Base-by-base conservation (phyloP, 257 asterid genomes). In the Solanum tacnaense region DNA sequence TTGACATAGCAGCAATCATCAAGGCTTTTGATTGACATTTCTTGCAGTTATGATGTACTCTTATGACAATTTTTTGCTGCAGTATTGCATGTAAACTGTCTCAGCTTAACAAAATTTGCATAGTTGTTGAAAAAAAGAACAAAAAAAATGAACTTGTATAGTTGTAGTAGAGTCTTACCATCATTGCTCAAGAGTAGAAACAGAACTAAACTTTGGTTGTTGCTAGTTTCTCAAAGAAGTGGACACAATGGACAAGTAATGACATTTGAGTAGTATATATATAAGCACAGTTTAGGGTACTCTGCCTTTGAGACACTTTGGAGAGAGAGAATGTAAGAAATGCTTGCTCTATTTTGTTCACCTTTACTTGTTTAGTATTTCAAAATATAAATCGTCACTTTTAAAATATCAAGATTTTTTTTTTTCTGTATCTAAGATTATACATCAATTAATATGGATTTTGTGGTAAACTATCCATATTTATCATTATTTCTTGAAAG, bases 21-120 rank as follows among this genome's bases (percentile, higher is more conserved):
- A 92, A 87, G 73, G 91, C 91, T 89, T 88, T 92, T 88, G 92
- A 84, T 90, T 87, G 89, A 89, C 95, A 91, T 86, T 89, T 92
- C 6, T 89, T 83, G 93, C 93, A 90, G n/a, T 87, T 86, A 44
- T 87, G 71, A 39, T 89, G 88, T 36, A 90, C 90, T 60, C 71
- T 87, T 74, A 92, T 89, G 9, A 88, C 89, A 52, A 91, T 90
- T 68, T 73, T 89, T 84, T 92, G 93, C 89, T 88, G 92, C 87
- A 87, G 89, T 82, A 25, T 49, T 81, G 41, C 83, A 73, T 21
- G 44, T 6, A 83, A 52, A 71, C 15, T 62, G 13, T 83, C 46
- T 62, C 5, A 71, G 11, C 35, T 39, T 10, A 52, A 13, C 46
- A 44, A 76, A 76, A 15, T 39, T 39, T 20, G 32, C 20, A n/a